Conservation (phyloP, 805 yeast species). For the Citeromyces nyonsensis region DNA sequence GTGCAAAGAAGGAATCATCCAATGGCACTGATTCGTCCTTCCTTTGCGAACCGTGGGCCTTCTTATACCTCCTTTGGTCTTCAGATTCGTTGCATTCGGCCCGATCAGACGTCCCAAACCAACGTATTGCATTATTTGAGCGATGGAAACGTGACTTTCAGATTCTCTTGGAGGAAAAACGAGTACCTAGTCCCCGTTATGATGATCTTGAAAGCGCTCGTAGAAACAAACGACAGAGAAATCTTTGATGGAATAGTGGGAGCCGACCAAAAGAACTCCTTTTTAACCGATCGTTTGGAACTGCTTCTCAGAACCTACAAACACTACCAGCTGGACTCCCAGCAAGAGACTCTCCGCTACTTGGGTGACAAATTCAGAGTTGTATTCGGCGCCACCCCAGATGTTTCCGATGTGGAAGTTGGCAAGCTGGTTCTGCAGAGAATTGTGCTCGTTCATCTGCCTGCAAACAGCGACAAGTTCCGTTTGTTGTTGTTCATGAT, state of each 20-base stretch:
- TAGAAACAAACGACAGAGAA: constrained; percentile 86
- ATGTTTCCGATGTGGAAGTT: constrained; percentile 77
- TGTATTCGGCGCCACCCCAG: constrained; percentile 81
- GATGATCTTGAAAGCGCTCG: constrained; percentile 81
- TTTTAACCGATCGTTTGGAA: constrained; percentile 96
- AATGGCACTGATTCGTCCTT: constrained; percentile 93
- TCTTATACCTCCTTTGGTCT: constrained; percentile 82
- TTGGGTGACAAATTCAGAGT: constrained; percentile 93
- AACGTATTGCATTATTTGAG: constrained; percentile 91
- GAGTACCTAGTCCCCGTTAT: constrained; percentile 89
- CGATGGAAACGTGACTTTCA: constrained; percentile 92
- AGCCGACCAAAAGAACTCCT: constrained; percentile 71
- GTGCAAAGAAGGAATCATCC: constrained; percentile 97
- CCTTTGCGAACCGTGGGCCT: constrained; percentile 89
- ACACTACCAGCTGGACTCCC: constrained; percentile 60
- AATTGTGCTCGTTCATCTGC: constrained; percentile 82
- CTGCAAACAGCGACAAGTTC: constrained; percentile 64
- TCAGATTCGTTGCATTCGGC: constrained; percentile 86
- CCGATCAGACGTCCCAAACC: constrained; percentile 95
- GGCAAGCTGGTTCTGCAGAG: constrained; percentile 73
- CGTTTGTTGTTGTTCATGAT: constrained; percentile 85
- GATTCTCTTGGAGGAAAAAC: constrained; percentile 94
- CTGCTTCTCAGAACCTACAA: constrained; percentile 80
- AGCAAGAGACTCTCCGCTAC: constrained; percentile 83
- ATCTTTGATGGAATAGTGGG: constrained; percentile 95